A percentile compares a stretch with the other conserved stretches of the same genome.
phyloP scores from a whole-genome alignment of 2,329 filamentous ascomycete genomes.

The Tolypocladium tundrense region DNA sequence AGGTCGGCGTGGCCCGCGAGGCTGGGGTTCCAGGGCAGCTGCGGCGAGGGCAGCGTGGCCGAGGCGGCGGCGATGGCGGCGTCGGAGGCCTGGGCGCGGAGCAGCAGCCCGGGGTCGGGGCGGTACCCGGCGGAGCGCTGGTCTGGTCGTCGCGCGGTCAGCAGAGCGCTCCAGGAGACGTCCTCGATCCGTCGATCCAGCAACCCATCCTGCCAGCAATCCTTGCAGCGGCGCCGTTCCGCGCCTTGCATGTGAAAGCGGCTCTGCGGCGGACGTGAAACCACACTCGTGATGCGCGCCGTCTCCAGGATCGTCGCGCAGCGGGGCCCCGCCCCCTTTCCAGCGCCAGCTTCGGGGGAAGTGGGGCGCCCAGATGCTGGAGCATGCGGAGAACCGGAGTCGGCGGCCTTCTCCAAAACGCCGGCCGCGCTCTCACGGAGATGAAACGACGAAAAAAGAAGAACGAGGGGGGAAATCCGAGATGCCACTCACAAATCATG shows the following conservation, averaged over 20 bases:
- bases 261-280: not conserved
- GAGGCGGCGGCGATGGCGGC: not conserved
- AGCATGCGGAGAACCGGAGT: conserved; percentile 14
- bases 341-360: not conserved
- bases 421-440: not conserved
- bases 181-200: not conserved
- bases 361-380: not conserved
- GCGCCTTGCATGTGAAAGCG: conserved; percentile 7
- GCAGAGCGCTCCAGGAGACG: conserved; percentile 4
- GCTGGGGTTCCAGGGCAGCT: conserved; percentile 7
- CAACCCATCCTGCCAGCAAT: no score
- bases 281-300: not conserved
- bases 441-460: not conserved
- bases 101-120: conserved; percentile 19
- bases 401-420: conserved; percentile 13
- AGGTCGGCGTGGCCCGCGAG: conserved; percentile 18
- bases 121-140: conserved; percentile 25
- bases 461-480: conserved; percentile 1
- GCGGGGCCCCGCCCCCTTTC: not conserved
- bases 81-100: conserved; percentile 10
- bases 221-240: not conserved
- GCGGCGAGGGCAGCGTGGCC: conserved; percentile 14
- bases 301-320: not conserved
- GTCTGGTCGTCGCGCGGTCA: conserved; percentile 27
- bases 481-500: conserved; percentile 33